These are phyloP conservation scores for Lactifluus subvellereus DNA, from an alignment of 768 basidiomycete species.

Conservation along the genomic window DNA sequence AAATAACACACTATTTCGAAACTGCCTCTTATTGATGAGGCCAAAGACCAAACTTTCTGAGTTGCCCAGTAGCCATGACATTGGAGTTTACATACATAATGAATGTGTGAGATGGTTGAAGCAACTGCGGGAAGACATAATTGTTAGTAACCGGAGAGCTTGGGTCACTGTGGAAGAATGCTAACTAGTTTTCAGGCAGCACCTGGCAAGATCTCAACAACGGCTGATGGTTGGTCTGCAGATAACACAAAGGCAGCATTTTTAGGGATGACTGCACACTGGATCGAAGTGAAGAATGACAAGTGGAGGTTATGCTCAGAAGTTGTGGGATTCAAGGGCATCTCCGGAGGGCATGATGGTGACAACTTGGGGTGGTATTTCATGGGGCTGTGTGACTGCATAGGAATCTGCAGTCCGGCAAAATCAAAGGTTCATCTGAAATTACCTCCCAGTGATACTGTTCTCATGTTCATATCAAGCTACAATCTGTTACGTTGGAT, in stretches of 20 bases:
- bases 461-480: no score
- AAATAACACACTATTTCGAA: no score
- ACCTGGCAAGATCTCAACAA: slow-evolving; percentile 20
- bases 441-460: no score
- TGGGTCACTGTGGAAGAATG: no score
- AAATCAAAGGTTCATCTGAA: slow-evolving; percentile 27
- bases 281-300: slow-evolving; percentile 2
- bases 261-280: slow-evolving; percentile 22
- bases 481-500: no score
- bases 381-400: slow-evolving; percentile 26
- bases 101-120: background rate
- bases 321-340: slow-evolving; percentile 27
- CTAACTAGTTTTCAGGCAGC: background rate
- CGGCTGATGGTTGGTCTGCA: slow-evolving; percentile 23
- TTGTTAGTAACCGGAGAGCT: background rate
- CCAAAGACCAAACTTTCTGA: no score
- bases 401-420: slow-evolving; percentile 25
- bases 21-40: no score
- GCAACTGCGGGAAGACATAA: background rate
- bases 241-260: slow-evolving; percentile 26
- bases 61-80: background rate
- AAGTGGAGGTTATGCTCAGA: slow-evolving; percentile 26
- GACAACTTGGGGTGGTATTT: slow-evolving; percentile 22
- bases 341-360: slow-evolving; percentile 26
- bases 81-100: background rate